A percentile compares a stretch with the other conserved stretches of the same genome.
These are phyloP conservation scores for Lipomyces yamanashiensis DNA, from an alignment of 805 yeast species.

Conservation along the genomic window DNA sequence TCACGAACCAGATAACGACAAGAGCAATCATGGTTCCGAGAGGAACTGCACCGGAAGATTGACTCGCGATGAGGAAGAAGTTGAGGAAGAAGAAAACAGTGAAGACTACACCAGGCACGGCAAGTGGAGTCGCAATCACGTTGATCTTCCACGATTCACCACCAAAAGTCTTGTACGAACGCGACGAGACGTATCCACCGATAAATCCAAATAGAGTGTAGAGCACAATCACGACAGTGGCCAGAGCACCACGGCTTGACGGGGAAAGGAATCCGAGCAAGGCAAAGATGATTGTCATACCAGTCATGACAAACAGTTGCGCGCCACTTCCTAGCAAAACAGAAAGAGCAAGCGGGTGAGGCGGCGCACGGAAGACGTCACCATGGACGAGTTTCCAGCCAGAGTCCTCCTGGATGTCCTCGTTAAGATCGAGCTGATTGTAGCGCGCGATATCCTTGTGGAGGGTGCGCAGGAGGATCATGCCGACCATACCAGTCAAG, in stretches of 20 bases:
- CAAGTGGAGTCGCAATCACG: conserved; percentile 76
- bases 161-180: conserved; percentile 83
- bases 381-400: conserved; percentile 98
- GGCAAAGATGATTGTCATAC: conserved; percentile 77
- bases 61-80: conserved; percentile 74
- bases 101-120: conserved; percentile 84
- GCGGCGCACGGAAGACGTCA: conserved; percentile 89
- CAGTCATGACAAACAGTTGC: conserved; percentile 78
- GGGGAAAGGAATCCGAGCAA: conserved; percentile 89
- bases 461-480: conserved; percentile 76
- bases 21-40: conserved; percentile 85
- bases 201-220: conserved; percentile 80
- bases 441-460: conserved; percentile 84
- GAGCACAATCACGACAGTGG: conserved; percentile 85
- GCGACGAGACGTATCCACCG: conserved; percentile 87
- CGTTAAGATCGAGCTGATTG: conserved; percentile 83
- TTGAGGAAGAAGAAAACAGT: conserved; percentile 69
- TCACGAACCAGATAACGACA: conserved; percentile 78
- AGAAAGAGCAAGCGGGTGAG: conserved; percentile 69
- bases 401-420: conserved; percentile 82
- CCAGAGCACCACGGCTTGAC: conserved; percentile 89
- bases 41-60: conserved; percentile 95
- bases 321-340: conserved; percentile 85
- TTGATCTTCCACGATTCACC: conserved; percentile 92
- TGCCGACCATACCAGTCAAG: conserved; percentile 76